These are phyloP conservation scores for Taiozyma sp. DNA, from an alignment of 1,139 yeast genomes.

Conservation along the genomic window DNA sequence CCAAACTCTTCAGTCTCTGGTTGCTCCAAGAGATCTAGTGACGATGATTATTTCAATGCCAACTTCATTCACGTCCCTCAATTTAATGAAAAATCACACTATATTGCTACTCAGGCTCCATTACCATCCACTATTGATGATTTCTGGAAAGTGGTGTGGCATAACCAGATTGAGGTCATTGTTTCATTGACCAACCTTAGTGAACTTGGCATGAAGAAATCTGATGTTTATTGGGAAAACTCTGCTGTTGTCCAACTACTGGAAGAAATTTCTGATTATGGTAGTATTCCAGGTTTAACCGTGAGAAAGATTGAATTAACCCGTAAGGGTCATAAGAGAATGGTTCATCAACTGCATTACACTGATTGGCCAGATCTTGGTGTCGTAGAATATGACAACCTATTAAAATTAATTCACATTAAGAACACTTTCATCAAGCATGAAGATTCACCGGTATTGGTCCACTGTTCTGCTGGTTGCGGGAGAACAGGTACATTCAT, in stretches of 20 bases:
- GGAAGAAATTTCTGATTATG: conserved; percentile 25
- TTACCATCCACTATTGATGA: conserved; percentile 70
- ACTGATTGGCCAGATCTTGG: conserved; percentile 84
- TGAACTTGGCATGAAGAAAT: conserved; percentile 49
- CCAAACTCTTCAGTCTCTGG: conserved; percentile 1
- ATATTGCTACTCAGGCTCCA: conserved; percentile 89
- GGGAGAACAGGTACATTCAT: conserved; percentile 90
- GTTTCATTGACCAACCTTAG: conserved; percentile 61
- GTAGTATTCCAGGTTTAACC: conserved; percentile 28
- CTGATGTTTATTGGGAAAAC: conserved; percentile 53
- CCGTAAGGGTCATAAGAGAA: conserved; percentile 11
- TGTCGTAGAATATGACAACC: conserved; percentile 49
- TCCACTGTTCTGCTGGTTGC: conserved; percentile 91
- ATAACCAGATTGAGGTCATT: conserved; percentile 57
- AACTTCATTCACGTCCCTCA: conserved; percentile 42
- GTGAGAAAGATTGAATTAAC: conserved; percentile 28
- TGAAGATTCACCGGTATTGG: conserved; percentile 43
- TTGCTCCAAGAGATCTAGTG: conserved; percentile 1
- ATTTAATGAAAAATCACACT: conserved; percentile 34
- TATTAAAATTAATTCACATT: conserved; percentile 46
- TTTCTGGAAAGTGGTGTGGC: conserved; percentile 74
- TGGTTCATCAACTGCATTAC: conserved; percentile 64
- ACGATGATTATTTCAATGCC: conserved; percentile 58
- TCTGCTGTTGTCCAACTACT: conserved; percentile 25
- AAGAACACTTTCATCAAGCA: conserved; percentile 37